A percentile compares a stretch with the other conserved stretches of the same genome.
These are phyloP conservation scores for Furculomyces boomerangus DNA, from an alignment of 371 early-diverging fungal species.

Conservation along the genomic window DNA sequence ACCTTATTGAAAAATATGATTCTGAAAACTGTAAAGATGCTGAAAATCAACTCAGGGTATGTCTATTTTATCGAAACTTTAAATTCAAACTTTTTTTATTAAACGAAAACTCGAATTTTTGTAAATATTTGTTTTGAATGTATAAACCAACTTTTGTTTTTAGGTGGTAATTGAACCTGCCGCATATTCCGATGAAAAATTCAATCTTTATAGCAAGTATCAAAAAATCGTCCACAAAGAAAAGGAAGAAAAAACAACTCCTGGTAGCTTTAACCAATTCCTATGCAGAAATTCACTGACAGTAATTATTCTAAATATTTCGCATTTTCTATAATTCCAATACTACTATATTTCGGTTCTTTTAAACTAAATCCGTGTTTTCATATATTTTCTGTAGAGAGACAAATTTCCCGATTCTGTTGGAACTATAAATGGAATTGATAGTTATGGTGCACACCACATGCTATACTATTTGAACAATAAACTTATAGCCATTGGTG, in stretches of 20 bases:
- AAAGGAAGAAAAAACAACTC: slow-evolving; percentile 28
- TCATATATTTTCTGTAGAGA: too few relatives aligned
- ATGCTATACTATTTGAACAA: slow-evolving; percentile 66
- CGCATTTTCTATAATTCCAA: neutral
- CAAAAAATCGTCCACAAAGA: slow-evolving; percentile 67
- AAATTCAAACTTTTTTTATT: too few relatives aligned
- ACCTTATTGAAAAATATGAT: too few relatives aligned
- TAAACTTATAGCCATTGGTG: slow-evolving; percentile 64
- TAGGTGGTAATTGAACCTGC: slow-evolving; percentile 30
- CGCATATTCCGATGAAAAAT: slow-evolving; percentile 50
- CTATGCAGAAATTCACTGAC: slow-evolving; percentile 56
- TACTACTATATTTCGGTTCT: neutral
- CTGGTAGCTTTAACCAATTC: slow-evolving; percentile 40
- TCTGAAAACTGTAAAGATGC: neutral
- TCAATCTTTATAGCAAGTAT: slow-evolving; percentile 54
- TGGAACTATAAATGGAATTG: neutral
- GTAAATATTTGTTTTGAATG: too few relatives aligned
- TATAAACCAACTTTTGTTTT: too few relatives aligned
- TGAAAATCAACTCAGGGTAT: neutral
- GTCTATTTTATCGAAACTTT: too few relatives aligned
- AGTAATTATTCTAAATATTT: slow-evolving; percentile 10
- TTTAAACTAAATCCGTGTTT: too few relatives aligned
- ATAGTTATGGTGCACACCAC: slow-evolving; percentile 60
- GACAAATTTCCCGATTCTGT: too few relatives aligned
- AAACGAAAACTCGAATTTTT: too few relatives aligned